Percentiles rank a stretch among this genome's conserved stretches.
These are phyloP conservation scores for Camellia sinensis DNA, from an alignment of 148 eudicot genomes.

Conservation along the genomic window DNA sequence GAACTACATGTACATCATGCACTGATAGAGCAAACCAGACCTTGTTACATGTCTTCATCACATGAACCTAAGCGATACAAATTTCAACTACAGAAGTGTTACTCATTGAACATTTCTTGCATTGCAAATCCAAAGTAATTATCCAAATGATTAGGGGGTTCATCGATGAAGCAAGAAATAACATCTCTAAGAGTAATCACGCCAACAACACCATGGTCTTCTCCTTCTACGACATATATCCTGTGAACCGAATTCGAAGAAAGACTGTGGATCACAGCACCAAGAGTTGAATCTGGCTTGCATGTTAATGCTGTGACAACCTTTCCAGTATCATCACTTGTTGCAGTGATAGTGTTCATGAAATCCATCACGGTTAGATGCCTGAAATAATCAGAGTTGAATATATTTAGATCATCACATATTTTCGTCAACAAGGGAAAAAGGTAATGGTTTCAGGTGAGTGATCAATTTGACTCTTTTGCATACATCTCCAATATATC, in stretches of 20 bases:
- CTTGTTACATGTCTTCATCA: conserved; percentile 4
- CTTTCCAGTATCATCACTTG: conserved; percentile 40
- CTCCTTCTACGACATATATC: conserved; percentile 50
- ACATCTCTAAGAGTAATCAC: conserved; percentile 92
- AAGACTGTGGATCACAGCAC: conserved; percentile 58
- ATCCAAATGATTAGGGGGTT: conserved; percentile 78
- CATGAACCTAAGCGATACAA: conserved; percentile 11
- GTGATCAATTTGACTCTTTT: background rate
- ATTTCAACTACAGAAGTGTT: conserved; percentile 22
- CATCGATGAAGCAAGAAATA: conserved; percentile 81
- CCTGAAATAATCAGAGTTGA: conserved; percentile 38
- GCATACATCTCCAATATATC: background rate
- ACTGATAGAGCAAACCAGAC: background rate
- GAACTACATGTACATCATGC: background rate
- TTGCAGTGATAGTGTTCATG: conserved; percentile 48
- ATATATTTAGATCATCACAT: background rate
- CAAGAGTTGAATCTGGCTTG: conserved; percentile 56
- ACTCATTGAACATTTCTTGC: conserved; percentile 48
- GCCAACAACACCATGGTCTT: conserved; percentile 55
- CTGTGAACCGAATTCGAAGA: conserved; percentile 73
- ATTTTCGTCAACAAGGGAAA: background rate
- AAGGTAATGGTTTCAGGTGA: background rate
- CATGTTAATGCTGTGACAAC: conserved; percentile 61
- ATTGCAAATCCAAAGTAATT: conserved; percentile 62
- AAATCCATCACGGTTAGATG: conserved; percentile 68